Evolutionary conservation across 1,139 yeast genomes (phyloP).

Genomic region (Schizosaccharomyces versatilis): DNA sequence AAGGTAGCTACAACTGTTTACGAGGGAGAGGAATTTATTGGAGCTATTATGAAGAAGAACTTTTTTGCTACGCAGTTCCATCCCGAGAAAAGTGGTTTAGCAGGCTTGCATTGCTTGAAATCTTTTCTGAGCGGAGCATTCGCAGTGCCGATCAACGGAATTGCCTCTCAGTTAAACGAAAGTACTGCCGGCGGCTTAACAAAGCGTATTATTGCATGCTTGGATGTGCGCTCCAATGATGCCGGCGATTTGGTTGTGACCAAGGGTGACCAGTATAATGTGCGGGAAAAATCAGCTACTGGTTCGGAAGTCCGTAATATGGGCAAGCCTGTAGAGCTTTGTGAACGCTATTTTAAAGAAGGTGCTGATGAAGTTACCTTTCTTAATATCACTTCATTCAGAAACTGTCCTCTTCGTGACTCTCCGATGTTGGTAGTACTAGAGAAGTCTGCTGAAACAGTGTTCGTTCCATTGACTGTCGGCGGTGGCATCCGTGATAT

Average conservation of each 20-base stretch:
- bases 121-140: constrained; percentile 39
- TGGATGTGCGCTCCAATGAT: constrained; percentile 90
- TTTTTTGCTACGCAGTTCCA: constrained; percentile 84
- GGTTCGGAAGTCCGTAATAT: constrained; percentile 49
- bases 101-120: constrained; percentile 57
- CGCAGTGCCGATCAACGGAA: constrained; percentile 13
- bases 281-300: constrained; percentile 38
- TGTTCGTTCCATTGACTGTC: constrained; percentile 87
- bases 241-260: constrained; percentile 88
- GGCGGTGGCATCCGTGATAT: constrained; percentile 94
- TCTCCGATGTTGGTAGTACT: constrained; percentile 88
- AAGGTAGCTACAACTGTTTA: constrained; percentile 48
- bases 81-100: constrained; percentile 86
- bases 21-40: constrained; percentile 60
- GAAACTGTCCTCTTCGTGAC: constrained; percentile 77
- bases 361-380: constrained; percentile 96
- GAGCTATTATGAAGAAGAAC: constrained; percentile 59
- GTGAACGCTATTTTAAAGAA: constrained; percentile 67
- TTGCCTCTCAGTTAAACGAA: constrained; percentile 12
- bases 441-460: constrained; percentile 59
- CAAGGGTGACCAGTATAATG: constrained; percentile 94
- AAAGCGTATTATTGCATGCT: constrained; percentile 78
- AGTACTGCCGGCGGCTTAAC: constrained; percentile 35
- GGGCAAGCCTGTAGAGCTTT: constrained; percentile 89
- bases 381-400: constrained; percentile 77